Evolutionary conservation across 306 rosid species (phyloP).

Genomic region (Corylus americana): DNA sequence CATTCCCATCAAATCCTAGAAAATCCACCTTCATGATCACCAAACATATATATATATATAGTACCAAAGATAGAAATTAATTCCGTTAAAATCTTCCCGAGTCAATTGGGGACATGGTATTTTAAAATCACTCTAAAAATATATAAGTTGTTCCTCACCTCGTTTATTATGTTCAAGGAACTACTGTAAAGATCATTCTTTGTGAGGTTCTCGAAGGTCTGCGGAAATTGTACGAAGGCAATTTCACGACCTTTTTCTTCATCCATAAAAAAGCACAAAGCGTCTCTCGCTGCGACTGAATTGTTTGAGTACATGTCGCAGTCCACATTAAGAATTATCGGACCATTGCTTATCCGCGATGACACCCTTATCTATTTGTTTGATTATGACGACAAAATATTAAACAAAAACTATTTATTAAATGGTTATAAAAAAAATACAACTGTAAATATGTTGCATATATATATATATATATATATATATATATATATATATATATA

Average conservation of each 20-base stretch:
- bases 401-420: not conserved
- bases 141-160: not conserved
- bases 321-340: constrained; percentile 1
- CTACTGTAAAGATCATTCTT: not conserved
- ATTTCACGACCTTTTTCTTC: constrained; percentile 3
- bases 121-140: not conserved
- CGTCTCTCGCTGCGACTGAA: not conserved
- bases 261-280: not conserved
- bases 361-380: constrained; percentile 14
- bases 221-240: constrained; percentile 2
- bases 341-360: not conserved
- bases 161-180: not conserved
- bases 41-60: too few species aligned
- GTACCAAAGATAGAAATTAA: not conserved
- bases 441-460: too few species aligned
- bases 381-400: not conserved
- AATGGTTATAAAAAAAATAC: too few species aligned
- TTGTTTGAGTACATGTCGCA: constrained; percentile 15
- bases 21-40: not conserved
- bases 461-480: too few species aligned
- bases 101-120: not conserved
- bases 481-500: too few species aligned
- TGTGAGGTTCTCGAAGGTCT: not conserved
- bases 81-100: not conserved
- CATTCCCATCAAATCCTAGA: constrained; percentile 1